phyloP scores from a whole-genome alignment of 1,284 basidiomycete genomes.

The Thecaphora thlaspeos region DNA sequence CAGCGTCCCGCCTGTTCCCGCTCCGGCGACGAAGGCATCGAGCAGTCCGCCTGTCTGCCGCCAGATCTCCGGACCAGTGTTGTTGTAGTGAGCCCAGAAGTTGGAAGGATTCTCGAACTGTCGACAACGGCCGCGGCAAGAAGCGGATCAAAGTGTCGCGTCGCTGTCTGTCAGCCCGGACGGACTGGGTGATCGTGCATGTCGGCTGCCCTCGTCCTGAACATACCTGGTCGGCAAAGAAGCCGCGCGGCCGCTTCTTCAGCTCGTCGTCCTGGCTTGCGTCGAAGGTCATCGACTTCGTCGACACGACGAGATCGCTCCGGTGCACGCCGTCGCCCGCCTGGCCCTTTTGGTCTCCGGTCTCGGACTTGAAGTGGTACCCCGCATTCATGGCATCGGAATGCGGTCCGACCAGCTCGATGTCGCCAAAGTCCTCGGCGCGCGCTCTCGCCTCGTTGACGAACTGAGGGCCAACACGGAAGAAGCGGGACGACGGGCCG shows the following conservation, averaged over 20 bases:
- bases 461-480: conserved; percentile 19
- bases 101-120: conserved; percentile 76
- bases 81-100: conserved; percentile 80
- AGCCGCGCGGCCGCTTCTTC: conserved; percentile 49
- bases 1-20: conserved; percentile 94
- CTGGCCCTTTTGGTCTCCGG: conserved; percentile 15
- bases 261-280: conserved; percentile 1
- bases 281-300: conserved; percentile 24
- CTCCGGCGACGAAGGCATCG: conserved; percentile 89
- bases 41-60: conserved; percentile 80
- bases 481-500: no score
- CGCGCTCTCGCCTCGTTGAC: conserved; percentile 52
- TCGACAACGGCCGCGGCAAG: neutral
- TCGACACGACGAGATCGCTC: conserved; percentile 39
- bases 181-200: no score
- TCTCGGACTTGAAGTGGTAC: conserved; percentile 6
- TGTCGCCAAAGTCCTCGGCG: conserved; percentile 44
- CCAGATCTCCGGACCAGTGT: conserved; percentile 95
- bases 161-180: neutral
- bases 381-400: conserved; percentile 9
- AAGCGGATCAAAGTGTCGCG: neutral
- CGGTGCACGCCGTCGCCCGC: conserved; percentile 22
- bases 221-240: conserved; percentile 78
- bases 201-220: no score
- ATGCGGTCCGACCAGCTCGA: conserved; percentile 40